These are phyloP conservation scores for Tephrocybe sp. DNA, from an alignment of 768 basidiomycete species.

Conservation along the genomic window DNA sequence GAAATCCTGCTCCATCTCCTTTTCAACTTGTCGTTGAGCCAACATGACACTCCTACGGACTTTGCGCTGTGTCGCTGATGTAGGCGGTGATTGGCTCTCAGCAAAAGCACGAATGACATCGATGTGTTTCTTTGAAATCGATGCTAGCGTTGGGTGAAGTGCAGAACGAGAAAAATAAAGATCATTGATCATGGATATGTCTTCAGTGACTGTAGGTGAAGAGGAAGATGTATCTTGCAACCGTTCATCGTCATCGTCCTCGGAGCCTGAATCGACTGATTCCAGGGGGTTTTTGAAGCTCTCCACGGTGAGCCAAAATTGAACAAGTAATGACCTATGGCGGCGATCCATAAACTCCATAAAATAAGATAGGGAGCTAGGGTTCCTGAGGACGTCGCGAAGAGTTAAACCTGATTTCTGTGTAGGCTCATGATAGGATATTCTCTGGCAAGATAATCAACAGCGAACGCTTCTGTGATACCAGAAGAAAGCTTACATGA, in stretches of 20 bases:
- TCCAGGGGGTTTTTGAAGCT: slow-evolving; percentile 97
- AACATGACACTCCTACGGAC: slow-evolving; percentile 79
- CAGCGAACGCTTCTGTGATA: neutral
- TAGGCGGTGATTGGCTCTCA: slow-evolving; percentile 42
- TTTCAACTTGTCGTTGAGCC: slow-evolving; percentile 82
- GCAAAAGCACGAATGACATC: slow-evolving; percentile 69
- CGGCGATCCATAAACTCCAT: slow-evolving; percentile 99
- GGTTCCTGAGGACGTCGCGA: slow-evolving; percentile 81
- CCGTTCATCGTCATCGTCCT: slow-evolving; percentile 54
- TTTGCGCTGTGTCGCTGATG: slow-evolving; percentile 42
- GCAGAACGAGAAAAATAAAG: slow-evolving; percentile 73
- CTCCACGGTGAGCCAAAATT: slow-evolving; percentile 97
- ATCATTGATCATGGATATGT: slow-evolving; percentile 86
- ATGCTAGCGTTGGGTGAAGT: slow-evolving; percentile 55
- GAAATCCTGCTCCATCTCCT: slow-evolving; percentile 90
- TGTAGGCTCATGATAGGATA: slow-evolving; percentile 39
- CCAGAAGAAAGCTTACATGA: slow-evolving; percentile 39
- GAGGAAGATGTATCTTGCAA: slow-evolving; percentile 48
- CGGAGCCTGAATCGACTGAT: slow-evolving; percentile 69
- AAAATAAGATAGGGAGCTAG: slow-evolving; percentile 89
- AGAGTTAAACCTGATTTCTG: slow-evolving; percentile 55
- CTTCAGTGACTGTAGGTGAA: slow-evolving; percentile 71
- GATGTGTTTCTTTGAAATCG: slow-evolving; percentile 69
- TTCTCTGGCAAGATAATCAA: slow-evolving; percentile 23
- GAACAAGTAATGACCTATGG: slow-evolving; percentile 78